Evolutionary conservation across 352 stramenopile genomes (phyloP), one percentile per base, ranked within the genome.

Genomic region (Peronospora farinosa): DNA sequence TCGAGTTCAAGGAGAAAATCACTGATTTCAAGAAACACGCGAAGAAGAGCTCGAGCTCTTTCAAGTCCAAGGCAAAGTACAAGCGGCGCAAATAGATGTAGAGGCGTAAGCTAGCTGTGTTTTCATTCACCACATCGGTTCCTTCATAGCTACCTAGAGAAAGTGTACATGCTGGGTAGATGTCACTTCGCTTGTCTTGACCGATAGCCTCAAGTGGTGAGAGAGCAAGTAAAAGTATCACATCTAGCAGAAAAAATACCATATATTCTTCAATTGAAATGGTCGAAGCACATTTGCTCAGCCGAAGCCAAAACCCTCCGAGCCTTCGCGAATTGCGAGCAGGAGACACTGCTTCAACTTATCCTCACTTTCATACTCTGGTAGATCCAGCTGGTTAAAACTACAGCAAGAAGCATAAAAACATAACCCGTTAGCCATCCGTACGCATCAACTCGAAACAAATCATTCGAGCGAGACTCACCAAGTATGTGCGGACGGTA

Each of bases 371-470:
- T 92, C 88, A 74, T 99, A 99, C 53, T 96, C 86, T 13, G 97
- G 97, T 23, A 99, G 72, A 71, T 99, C 97, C 33, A 99, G 73
- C 48, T 98, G 92, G 69, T 99, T 99, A 66, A 99, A 99, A 73
- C 84, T 95, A 57, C 40, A 58, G 32, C 33, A 61, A 31, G 5
- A 65, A 52, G 45, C 23, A 58, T 13, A 23, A 46, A 12, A 48
- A 39, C 12, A 54, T 10, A 69, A 41, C 21, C 23, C 30, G 31
- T 57, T 30, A 71, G 31, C 43, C 10, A 38, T 27, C 23, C 23
- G 23, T 56, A 40, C 32, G 11, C 12, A 35, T 33, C 31, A 37
- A 50, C 1, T 60, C n/a, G 25, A 62, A 5, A 38, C 39, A 51
- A 5, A 50, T 12, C 36, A 25, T 21, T 37, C 13, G 30, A 42